Base-by-base conservation (phyloP, 306 rosid species). In the Vigna mungo region DNA sequence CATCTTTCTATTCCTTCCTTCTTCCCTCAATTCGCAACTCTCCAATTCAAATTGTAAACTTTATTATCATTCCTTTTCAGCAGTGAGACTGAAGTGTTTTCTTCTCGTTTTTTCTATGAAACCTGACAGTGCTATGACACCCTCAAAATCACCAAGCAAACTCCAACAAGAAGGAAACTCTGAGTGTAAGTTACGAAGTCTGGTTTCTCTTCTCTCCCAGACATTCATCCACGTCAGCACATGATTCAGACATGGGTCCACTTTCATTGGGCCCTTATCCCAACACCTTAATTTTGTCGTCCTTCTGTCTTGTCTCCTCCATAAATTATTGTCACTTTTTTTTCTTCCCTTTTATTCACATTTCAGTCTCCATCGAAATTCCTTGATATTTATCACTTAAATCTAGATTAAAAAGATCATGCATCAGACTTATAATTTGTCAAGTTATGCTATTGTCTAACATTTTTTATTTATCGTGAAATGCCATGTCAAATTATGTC, bases 221-320 rank as follows among this genome's bases (percentile, higher is more conserved):
- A 27, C 74, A 20, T 48, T 12, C 41, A 34, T 74, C 84, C 91
- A 83, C 80, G 74, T 81, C 84, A 74, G 69, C 77, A 62, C 65
- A 21, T 14, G 71, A 18, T n/a, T 60, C 76, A 8, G 63, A 47
- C 61, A 14, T 23, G 78, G 73, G 37, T 18, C 78, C 81, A 23
- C 68, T 25, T 25, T 15, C 34, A n/a, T 51, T 13, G 66, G 75
- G 63, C 58, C 79, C 79, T 52, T 39, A 51, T 65, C 74, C 74
- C 67, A 63, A 55, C 74, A 48, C 79, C 68, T 74, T 81, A 21
- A 67, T 55, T 74, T 36, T 59, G 71, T 56, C 54, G 32, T 13
- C 75, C 73, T 80, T 66, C 49, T 55, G 82, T 77, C 81, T 77
- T 77, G 81, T 55, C 61, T 65, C 61, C 44, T 43, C 46, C 21